Evolutionary conservation across 306 rosid species (phyloP).

Genomic region (Bauhinia variegata): DNA sequence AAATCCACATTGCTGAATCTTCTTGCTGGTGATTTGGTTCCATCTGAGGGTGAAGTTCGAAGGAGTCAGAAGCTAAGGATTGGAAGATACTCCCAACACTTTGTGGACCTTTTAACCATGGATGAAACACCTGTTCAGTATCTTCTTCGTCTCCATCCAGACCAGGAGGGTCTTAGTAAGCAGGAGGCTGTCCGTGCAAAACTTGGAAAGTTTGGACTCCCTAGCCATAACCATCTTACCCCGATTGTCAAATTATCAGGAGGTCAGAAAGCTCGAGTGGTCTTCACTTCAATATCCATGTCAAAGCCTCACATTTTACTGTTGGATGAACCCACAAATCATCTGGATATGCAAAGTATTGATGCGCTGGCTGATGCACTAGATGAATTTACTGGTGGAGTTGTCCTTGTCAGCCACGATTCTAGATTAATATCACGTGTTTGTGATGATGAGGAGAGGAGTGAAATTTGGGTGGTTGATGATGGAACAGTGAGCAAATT

Average conservation of each 20-base stretch:
- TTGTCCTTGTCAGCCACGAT: slow-evolving; percentile 79
- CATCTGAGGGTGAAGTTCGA: slow-evolving; percentile 65
- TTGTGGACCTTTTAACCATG: slow-evolving; percentile 71
- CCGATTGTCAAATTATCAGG: slow-evolving; percentile 75
- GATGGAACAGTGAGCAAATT: slow-evolving; percentile 56
- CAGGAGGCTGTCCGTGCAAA: slow-evolving; percentile 75
- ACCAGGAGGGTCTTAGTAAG: slow-evolving; percentile 78
- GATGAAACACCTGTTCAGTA: slow-evolving; percentile 68
- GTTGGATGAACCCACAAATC: slow-evolving; percentile 82
- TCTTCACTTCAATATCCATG: slow-evolving; percentile 85
- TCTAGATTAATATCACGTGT: slow-evolving; percentile 76
- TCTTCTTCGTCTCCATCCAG: slow-evolving; percentile 71
- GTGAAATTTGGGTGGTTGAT: slow-evolving; percentile 84
- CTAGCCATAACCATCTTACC: slow-evolving; percentile 76
- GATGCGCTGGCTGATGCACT: slow-evolving; percentile 75
- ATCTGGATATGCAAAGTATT: slow-evolving; percentile 83
- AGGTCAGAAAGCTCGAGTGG: slow-evolving; percentile 73
- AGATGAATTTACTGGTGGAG: slow-evolving; percentile 75
- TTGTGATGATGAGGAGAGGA: slow-evolving; percentile 73
- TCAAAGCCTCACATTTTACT: slow-evolving; percentile 78
- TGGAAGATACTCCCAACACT: slow-evolving; percentile 71
- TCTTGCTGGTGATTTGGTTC: slow-evolving; percentile 70
- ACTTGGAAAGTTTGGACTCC: slow-evolving; percentile 70
- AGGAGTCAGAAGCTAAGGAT: slow-evolving; percentile 77
- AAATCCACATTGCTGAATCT: slow-evolving; percentile 69